Conservation (phyloP, 257 asterid genomes). For the Petunia axillaris region DNA sequence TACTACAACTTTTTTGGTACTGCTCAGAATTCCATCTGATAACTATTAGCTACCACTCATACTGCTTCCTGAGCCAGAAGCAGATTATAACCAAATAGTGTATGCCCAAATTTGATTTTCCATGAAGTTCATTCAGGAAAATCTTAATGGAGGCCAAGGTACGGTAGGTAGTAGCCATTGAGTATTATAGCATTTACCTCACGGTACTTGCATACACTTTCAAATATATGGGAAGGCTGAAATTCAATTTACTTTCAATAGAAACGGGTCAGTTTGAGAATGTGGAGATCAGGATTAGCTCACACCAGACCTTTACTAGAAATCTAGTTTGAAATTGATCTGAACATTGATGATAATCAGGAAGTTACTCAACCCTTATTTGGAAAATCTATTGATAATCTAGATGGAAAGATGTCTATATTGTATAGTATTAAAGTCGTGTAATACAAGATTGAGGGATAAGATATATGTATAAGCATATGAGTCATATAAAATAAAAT, state of each 20-base stretch:
- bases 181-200: constrained; percentile 5
- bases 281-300: not conserved
- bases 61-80: constrained; percentile 7
- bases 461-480: not conserved
- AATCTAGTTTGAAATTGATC: constrained; percentile 13
- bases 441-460: constrained; percentile 3
- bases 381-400: constrained; percentile 6
- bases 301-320: constrained; percentile 8
- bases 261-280: not conserved
- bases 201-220: constrained; percentile 7
- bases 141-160: constrained; percentile 3
- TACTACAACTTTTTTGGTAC: not conserved
- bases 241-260: not conserved
- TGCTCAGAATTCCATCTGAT: not conserved
- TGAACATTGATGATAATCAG: constrained; percentile 13
- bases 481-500: not conserved
- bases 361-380: constrained; percentile 10
- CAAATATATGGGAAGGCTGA: constrained; percentile 16
- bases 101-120: not conserved
- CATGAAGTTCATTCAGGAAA: constrained; percentile 19
- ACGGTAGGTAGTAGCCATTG: constrained; percentile 1
- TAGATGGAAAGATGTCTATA: not conserved
- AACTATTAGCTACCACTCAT: not conserved
- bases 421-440: not conserved
- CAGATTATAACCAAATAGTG: not conserved